A percentile compares a stretch with the other conserved stretches of the same genome.
phyloP scores from a whole-genome alignment of 306 rosid species.

The cucumber (Cucumis sativus) region DNA sequence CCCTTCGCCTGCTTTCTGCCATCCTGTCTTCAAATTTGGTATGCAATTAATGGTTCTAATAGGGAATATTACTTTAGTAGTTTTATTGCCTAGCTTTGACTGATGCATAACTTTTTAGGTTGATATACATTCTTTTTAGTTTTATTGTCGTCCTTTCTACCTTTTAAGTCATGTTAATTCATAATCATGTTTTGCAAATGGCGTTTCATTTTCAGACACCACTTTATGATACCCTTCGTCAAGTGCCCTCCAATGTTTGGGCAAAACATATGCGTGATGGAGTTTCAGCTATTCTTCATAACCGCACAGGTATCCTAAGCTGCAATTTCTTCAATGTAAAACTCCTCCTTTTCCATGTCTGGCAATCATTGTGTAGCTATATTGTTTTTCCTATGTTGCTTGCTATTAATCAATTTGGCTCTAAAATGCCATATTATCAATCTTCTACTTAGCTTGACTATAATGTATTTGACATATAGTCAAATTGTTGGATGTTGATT shows the following conservation, averaged over 20 bases:
- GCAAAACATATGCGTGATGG: slow-evolving; percentile 55
- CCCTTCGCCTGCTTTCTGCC: slow-evolving; percentile 56
- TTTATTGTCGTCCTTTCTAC: background rate
- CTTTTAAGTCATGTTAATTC: background rate
- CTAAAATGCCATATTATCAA: background rate
- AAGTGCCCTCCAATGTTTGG: slow-evolving; percentile 40
- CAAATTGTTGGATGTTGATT: background rate
- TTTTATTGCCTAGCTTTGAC: background rate
- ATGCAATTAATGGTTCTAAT: slow-evolving; percentile 17
- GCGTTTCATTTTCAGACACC: slow-evolving; percentile 26
- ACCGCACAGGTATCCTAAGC: slow-evolving; percentile 65
- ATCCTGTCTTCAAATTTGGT: slow-evolving; percentile 54
- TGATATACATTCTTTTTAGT: background rate
- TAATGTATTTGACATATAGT: background rate
- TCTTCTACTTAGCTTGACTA: background rate
- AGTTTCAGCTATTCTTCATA: slow-evolving; percentile 66
- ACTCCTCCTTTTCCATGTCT: background rate
- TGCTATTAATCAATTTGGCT: background rate
- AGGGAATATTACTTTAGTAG: background rate
- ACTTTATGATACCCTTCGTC: slow-evolving; percentile 36
- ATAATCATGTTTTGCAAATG: background rate
- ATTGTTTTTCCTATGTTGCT: background rate
- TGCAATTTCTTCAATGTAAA: slow-evolving; percentile 7
- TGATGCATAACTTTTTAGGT: background rate
- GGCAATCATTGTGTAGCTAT: background rate